Conservation (phyloP, 1,284 basidiomycete genomes). For the Cryptococcus sp. region DNA sequence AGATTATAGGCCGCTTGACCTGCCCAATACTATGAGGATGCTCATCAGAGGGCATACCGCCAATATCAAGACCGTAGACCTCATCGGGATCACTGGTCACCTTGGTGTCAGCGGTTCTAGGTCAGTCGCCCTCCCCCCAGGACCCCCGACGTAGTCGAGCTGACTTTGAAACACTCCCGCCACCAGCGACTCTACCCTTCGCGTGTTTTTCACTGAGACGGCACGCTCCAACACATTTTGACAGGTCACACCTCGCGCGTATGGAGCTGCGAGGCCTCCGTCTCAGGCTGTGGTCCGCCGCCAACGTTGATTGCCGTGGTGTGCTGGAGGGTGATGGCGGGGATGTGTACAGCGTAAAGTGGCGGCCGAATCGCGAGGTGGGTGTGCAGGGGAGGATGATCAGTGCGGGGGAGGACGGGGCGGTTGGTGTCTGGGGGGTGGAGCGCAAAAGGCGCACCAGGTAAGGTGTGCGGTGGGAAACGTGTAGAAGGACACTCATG, state of each 20-base stretch:
- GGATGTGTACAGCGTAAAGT: constrained; percentile 53
- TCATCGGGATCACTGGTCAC: constrained; percentile 45
- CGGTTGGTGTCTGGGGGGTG: constrained; percentile 49
- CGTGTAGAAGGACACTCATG: too few species aligned
- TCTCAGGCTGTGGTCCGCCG: constrained; percentile 47
- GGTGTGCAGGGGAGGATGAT: constrained; percentile 36
- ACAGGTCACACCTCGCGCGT: constrained; percentile 51
- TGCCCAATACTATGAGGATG: constrained; percentile 31
- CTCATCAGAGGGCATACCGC: constrained; percentile 48
- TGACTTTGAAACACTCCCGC: too few species aligned
- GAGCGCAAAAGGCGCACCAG: neutral
- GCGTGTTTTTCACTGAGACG: constrained; percentile 37
- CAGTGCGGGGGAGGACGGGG: constrained; percentile 52
- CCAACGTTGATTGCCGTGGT: constrained; percentile 23
- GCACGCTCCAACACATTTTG: constrained; percentile 27
- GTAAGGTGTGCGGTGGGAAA: too few species aligned
- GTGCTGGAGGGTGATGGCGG: constrained; percentile 45
- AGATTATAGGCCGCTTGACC: constrained; percentile 39
- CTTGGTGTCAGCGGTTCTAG: constrained; percentile 51
- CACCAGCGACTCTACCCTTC: constrained; percentile 45
- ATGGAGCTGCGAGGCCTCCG: constrained; percentile 50
- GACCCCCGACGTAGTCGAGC: too few species aligned
- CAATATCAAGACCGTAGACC: constrained; percentile 53
- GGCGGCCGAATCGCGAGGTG: constrained; percentile 46
- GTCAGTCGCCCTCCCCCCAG: constrained; percentile 27